These are phyloP conservation scores for Sporisorium graminicola DNA, from an alignment of 1,284 basidiomycete genomes.

Conservation along the genomic window DNA sequence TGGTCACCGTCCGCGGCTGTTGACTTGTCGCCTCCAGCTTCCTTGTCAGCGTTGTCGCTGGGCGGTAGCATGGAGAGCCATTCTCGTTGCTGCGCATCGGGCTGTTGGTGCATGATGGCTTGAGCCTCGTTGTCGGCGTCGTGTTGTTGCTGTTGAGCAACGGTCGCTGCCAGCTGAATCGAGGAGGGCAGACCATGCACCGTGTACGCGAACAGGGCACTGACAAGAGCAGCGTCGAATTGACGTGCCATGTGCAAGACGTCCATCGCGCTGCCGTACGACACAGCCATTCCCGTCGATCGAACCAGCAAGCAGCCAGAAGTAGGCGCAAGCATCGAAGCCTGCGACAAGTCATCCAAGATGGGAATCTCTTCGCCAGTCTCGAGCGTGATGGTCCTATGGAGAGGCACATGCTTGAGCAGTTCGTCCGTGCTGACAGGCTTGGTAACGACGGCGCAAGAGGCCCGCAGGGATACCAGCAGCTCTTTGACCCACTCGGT, in stretches of 20 bases:
- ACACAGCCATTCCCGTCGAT: neutral
- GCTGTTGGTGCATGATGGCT: neutral
- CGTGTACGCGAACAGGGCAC: neutral
- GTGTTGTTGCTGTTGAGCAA: neutral
- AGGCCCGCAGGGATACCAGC: neutral
- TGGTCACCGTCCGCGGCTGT: neutral
- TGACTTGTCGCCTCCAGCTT: neutral
- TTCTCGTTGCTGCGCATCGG: neutral
- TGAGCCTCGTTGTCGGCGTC: neutral
- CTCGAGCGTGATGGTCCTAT: neutral
- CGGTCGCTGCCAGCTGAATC: neutral
- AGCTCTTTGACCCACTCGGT: slow-evolving; percentile 1
- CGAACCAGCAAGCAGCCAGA: slow-evolving; percentile 1
- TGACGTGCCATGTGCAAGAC: neutral
- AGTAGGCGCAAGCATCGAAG: neutral
- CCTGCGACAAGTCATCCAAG: neutral
- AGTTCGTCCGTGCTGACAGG: neutral
- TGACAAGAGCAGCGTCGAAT: neutral
- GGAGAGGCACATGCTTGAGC: slow-evolving; percentile 1
- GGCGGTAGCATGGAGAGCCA: neutral
- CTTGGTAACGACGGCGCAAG: slow-evolving; percentile 3
- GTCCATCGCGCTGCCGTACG: neutral
- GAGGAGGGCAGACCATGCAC: neutral
- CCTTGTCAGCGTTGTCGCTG: neutral
- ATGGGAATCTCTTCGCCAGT: neutral